Base-by-base conservation (phyloP, 805 yeast genomes). In the Monosporozyma siamensis region DNA sequence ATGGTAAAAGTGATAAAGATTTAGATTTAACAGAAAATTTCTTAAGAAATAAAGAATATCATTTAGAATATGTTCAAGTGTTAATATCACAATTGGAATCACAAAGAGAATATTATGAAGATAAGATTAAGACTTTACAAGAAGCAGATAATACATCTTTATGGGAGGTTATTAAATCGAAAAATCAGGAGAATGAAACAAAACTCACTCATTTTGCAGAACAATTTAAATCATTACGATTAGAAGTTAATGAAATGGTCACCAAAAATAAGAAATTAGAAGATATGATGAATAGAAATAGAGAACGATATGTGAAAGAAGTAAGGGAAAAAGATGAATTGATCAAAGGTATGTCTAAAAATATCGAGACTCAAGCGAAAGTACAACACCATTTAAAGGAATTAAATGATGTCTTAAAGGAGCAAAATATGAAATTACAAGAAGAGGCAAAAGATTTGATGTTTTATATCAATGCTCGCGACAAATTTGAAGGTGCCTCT, bases 21-120 rank as follows among this genome's bases (percentile, higher is more conserved):
- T 36, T 25, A 11, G 48, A 48, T 26, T 14, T 47, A 22, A 45
- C 52, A 7, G 42, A 50, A 7, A 45, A 43, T 35, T 50, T 48
- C 50, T 56, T 50, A 66, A 68, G 51, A 56, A 67, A 74, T 66
- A 40, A 84, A 69, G 62, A 81, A 66, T 54, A 75, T 72, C 84
- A 83, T 9, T 64, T 82, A 45, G 96, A 88, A 56, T 88, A 88
- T 54, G 80, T 94, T 0, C 82, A 82, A 54, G 67, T 88, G 31
- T 63, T 88, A 21, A 70, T 87, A 7, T 77, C 88, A 2, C 95
- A 88, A 55, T 65, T 88, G 41, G 94, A 87, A 43, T 81, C 92
- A 6, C 95, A 88, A 59, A 68, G 95, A 44, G 90, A 82, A 47
- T 82, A 80, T 59, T 88, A 82, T 57, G 95, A 87, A 54, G 64